A percentile compares a stretch with the other conserved stretches of the same genome.
These are phyloP conservation scores for Gossypium gossypioides DNA, from an alignment of 441 rosid species.

Conservation along the genomic window DNA sequence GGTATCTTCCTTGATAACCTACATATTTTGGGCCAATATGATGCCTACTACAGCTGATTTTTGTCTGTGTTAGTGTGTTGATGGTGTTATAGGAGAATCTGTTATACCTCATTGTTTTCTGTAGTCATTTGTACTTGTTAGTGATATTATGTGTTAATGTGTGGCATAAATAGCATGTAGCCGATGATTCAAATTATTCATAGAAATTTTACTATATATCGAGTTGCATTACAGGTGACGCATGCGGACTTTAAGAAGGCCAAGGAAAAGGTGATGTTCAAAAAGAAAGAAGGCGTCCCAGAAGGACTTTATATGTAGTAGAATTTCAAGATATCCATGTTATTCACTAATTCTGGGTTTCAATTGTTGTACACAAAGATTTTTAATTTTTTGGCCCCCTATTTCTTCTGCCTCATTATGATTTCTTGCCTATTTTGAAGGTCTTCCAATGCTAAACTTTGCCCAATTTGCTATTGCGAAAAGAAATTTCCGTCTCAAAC, in stretches of 20 bases:
- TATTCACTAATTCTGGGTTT: not conserved
- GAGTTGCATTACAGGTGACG: slow-evolving; percentile 33
- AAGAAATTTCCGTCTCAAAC: no score
- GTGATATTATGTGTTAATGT: not conserved
- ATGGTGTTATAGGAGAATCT: not conserved
- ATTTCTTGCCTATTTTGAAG: no score
- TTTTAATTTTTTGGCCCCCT: not conserved
- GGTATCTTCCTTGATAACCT: not conserved
- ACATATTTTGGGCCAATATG: not conserved
- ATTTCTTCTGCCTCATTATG: no score
- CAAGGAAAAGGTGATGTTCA: slow-evolving; percentile 5
- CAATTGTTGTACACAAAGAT: not conserved
- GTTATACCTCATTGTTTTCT: not conserved
- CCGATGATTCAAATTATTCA: not conserved
- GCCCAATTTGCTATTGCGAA: no score
- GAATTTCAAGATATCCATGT: not conserved
- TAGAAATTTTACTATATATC: not conserved
- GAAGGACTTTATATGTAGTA: slow-evolving; percentile 66
- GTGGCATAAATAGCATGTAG: not conserved
- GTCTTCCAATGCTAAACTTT: no score
- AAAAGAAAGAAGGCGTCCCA: slow-evolving; percentile 9
- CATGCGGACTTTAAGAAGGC: slow-evolving; percentile 62
- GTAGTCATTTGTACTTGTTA: not conserved
- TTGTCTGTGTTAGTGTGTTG: not conserved
- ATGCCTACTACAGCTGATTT: not conserved